Base-by-base conservation (phyloP, 164 flowering plant genomes). In the Vitis riparia region DNA sequence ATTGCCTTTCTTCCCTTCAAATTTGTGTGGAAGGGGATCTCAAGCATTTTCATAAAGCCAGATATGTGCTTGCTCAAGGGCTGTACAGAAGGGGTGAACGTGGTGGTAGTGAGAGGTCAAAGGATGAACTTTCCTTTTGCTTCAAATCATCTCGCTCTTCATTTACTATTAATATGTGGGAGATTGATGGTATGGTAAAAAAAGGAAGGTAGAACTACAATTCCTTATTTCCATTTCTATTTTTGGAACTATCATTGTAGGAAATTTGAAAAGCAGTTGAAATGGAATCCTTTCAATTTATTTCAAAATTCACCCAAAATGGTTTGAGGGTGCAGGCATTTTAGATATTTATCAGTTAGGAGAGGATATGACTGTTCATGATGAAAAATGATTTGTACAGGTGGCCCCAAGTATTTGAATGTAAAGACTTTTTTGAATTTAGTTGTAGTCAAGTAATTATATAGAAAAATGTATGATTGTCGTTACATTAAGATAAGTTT, bases 131-230 rank as follows among this genome's bases (percentile, higher is more conserved):
- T 51, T 91, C 99, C 37, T 95, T 95, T 76, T 95, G 99, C 80
- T 95, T 95, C 77, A 95, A 88, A 80, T 93, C 99, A 48, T 91
- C 97, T 69, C 92, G 99, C 16, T 95, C 98, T 66, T 85, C 93
- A 47, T 95, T 93, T 77, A 95, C 99, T 23, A 86, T 93, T 79
- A 89, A 93, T 74, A 95, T 95, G 99, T 95, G 99, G 99, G 99
- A 95, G 85, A 95, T 95, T 73, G 99, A 95, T 84, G 85, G 98
- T 70, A 85, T 74, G 85, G 97, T 87, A n/a, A 91, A 89, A 77
- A 93, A 88, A 77, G 99, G 93, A 85, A 95, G 97, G 99, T 95
- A 87, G 7, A 64, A 10, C 59, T 44, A n/a, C 59, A 29, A 23
- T 66, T 47, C 57, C 30, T 29, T 63, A 62, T 51, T n/a, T 48